Base-by-base conservation (phyloP, 176 grass and related monocot species). In the Rhynchospora pubera region DNA sequence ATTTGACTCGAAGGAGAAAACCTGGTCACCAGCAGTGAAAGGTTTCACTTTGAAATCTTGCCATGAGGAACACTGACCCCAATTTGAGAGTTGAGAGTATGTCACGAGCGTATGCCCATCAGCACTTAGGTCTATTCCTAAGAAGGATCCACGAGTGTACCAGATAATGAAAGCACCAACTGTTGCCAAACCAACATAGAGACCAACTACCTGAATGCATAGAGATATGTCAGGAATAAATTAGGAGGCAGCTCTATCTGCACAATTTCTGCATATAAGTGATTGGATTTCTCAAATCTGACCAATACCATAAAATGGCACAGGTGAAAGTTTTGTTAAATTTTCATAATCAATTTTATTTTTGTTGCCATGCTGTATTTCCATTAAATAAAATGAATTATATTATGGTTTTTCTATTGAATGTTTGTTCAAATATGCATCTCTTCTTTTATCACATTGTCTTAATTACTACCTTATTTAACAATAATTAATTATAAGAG, bases 111-210 rank as follows among this genome's bases (percentile, higher is more conserved):
- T 86, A 82, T 99, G 96, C 9, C 96, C 96, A 9, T 99, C 96
- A 82, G 77, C 92, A 71, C 87, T 87, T 16, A 99, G 89, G 39
- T 99, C 86, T 76, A 99, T 95, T 10, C 92, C 92, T 87, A 99
- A 94, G 89, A 99, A 99, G 71, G 96, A 99, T 57, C 89, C 89
- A 52, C 93, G 92, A 2, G 96, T 99, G 76, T 90, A 95, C 96
- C 96, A 99, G 78, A 99, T 99, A 23, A 99, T 84, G 71, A 99
- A 99, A 57, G 95, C 84, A 34, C 96, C 93, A 0, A 99, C 96
- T 13, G 96, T 99, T 21, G 93, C 96, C 84, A 86, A 48, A 64
- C 50, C 89, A 57, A 85, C 87, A 46, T 86, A 89, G 64, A 89
- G 75, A 23, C 88, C 88, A 12, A 89, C 86, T 46, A 89, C 88